Percentiles rank a stretch among this genome's conserved stretches.
Conservation (phyloP, 2,329 filamentous ascomycete genomes). For the Onygenales sp. region DNA sequence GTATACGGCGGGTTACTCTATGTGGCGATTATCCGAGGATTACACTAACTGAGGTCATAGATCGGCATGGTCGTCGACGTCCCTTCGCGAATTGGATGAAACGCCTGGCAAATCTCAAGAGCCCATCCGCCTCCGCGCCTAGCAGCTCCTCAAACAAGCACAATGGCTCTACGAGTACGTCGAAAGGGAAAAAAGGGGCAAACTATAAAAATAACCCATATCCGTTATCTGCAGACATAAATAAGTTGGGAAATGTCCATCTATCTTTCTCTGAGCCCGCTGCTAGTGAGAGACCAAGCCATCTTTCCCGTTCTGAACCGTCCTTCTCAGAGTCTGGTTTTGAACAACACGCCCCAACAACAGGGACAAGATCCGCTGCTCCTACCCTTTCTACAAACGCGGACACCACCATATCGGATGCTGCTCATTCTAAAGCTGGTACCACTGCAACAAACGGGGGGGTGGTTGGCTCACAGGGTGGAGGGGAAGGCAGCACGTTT, state of each 20-base stretch:
- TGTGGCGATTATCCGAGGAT: slow-evolving; percentile 8
- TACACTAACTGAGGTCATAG: slow-evolving; percentile 30
- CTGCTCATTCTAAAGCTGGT: slow-evolving; percentile 69
- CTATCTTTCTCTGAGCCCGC: slow-evolving; percentile 44
- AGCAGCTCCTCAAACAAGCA: slow-evolving; percentile 31
- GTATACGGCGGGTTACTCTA: slow-evolving; percentile 6
- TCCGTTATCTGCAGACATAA: slow-evolving; percentile 62
- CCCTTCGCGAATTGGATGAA: slow-evolving; percentile 93
- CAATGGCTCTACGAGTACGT: slow-evolving; percentile 10
- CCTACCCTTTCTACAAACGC: slow-evolving; percentile 77
- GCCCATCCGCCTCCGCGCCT: slow-evolving; percentile 49
- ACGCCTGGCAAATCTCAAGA: slow-evolving; percentile 81
- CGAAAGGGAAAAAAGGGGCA: slow-evolving; percentile 48
- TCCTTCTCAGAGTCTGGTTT: slow-evolving; percentile 55
- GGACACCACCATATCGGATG: slow-evolving; percentile 64
- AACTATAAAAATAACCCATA: slow-evolving; percentile 83
- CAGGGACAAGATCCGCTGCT: slow-evolving; percentile 62
- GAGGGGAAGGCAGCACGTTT: slow-evolving; percentile 59
- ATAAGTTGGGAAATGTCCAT: slow-evolving; percentile 31
- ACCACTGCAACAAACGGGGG: slow-evolving; percentile 61
- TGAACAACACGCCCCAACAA: slow-evolving; percentile 48
- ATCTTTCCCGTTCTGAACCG: slow-evolving; percentile 47
- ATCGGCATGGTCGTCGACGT: slow-evolving; percentile 64
- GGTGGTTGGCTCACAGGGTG: slow-evolving; percentile 53
- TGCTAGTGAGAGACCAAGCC: slow-evolving; percentile 41